Base-by-base conservation (phyloP, 768 basidiomycete genomes). In the Sporobolomyces phaffii region DNA sequence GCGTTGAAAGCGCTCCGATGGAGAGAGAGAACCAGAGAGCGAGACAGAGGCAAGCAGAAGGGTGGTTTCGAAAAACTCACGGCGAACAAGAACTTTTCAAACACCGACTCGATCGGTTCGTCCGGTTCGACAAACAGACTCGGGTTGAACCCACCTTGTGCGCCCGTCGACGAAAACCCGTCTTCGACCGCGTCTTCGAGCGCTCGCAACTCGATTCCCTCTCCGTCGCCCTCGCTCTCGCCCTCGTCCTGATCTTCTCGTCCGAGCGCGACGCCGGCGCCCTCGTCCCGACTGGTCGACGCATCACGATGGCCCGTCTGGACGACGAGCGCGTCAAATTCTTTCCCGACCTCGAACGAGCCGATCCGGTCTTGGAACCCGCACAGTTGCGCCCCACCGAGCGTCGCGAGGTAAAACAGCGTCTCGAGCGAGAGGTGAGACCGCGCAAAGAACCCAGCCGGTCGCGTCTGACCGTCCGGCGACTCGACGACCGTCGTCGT, bases 331-430 rank as follows among this genome's bases (percentile, higher is more conserved):
- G 94, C 94, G 75, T 98, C 94, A 74, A 97, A 97, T 68, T 84
- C 86, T 79, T 91, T 94, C 3, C 90, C 91, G 4, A 81, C 79
- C 18, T 80, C 80, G 69, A 98, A 89, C 22, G 86, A 87, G 10
- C 94, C 94, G 20, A 89, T 81, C 44, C 80, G 82, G 29, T 83
- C 78, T 59, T 84, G 81, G 15, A 96, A 78, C 56, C 81, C 81
- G 74, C 91, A 93, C 0, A 97, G 85, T 28, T 84, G 81, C 2
- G 94, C 94, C 1, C 94, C 94, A 38, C 94, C 94, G 28, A 87
- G 79, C 6, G 94, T 98, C 13, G 94, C 93, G 58, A 97, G 86
- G 80, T 91, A 87, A 62, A 97, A 81, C 59, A 96, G 80, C 2
- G 90, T 84, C 9, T 87, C 79, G 49, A 91, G 81, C 4, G 86